Conservation (phyloP, 2,329 filamentous ascomycete species). For the Xylaria sp. region DNA sequence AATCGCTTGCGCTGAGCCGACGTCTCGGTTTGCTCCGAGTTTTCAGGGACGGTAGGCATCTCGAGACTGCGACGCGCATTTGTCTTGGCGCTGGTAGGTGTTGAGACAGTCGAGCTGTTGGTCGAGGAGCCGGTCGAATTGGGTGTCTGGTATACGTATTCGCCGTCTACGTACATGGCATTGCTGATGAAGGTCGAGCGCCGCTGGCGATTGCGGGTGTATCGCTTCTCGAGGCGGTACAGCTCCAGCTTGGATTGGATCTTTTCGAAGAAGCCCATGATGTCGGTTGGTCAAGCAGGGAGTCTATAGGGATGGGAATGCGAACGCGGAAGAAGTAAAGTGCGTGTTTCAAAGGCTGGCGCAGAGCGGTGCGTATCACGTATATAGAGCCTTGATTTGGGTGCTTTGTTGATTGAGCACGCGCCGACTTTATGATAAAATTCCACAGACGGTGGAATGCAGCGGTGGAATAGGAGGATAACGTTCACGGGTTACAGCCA, state of each 20-base stretch:
- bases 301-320: not conserved
- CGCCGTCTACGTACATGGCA: constrained; percentile 91
- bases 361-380: not conserved
- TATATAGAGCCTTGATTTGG: not conserved
- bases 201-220: constrained; percentile 84
- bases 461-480: not conserved
- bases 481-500: constrained; percentile 3
- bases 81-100: constrained; percentile 32
- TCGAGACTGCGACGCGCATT: constrained; percentile 35
- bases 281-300: constrained; percentile 19
- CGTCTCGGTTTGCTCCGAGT: constrained; percentile 44
- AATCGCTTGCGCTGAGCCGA: constrained; percentile 50
- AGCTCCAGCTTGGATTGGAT: constrained; percentile 79
- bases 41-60: constrained; percentile 36
- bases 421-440: constrained; percentile 4
- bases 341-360: not conserved
- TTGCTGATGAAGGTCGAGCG: constrained; percentile 89
- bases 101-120: constrained; percentile 29
- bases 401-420: not conserved
- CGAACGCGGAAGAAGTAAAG: not conserved
- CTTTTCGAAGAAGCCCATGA: constrained; percentile 58
- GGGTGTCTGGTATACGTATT: constrained; percentile 82
- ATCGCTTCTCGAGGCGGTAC: constrained; percentile 93
- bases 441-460: not conserved
- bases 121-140: constrained; percentile 63